Evolutionary conservation across 306 rosid genomes (phyloP).

Genomic region (Cicer arietinum): DNA sequence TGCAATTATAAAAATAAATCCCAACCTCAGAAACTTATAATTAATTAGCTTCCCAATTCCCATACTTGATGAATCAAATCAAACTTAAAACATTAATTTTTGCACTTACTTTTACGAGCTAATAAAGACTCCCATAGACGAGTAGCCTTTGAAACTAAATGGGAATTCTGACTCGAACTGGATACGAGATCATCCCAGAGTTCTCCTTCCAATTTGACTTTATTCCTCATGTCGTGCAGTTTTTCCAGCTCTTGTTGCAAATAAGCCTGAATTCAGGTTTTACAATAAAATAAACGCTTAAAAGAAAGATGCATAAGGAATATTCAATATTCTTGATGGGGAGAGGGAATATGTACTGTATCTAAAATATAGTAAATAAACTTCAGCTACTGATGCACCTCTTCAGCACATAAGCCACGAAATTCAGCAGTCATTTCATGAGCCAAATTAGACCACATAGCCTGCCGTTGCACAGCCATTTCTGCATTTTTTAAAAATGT

Average conservation of each 20-base stretch:
- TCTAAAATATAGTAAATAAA: conserved; percentile 28
- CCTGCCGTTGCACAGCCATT: conserved; percentile 92
- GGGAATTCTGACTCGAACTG: conserved; percentile 97
- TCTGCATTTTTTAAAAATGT: conserved; percentile 93
- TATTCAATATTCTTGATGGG: conserved; percentile 18
- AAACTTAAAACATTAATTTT: not conserved
- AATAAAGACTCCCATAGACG: conserved; percentile 97
- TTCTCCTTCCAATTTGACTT: conserved; percentile 98
- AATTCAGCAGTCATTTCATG: conserved; percentile 99
- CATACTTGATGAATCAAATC: not conserved
- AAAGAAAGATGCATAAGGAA: conserved; percentile 26
- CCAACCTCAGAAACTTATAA: not conserved
- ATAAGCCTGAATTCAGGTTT: conserved; percentile 76
- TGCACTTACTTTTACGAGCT: conserved; percentile 89
- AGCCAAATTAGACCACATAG: conserved; percentile 98
- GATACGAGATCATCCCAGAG: conserved; percentile 99
- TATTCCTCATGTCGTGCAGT: conserved; percentile 90
- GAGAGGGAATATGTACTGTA: conserved; percentile 26
- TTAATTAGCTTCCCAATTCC: not conserved
- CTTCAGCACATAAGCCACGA: conserved; percentile 99
- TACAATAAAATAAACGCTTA: conserved; percentile 30
- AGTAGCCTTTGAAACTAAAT: conserved; percentile 95
- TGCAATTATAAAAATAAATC: not conserved
- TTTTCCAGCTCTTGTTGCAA: conserved; percentile 99
- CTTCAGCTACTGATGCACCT: conserved; percentile 59